Evolutionary conservation across 2,329 filamentous ascomycete species (phyloP), one percentile per base, ranked within the genome.

Genomic region (Huntiella moniliformis): DNA sequence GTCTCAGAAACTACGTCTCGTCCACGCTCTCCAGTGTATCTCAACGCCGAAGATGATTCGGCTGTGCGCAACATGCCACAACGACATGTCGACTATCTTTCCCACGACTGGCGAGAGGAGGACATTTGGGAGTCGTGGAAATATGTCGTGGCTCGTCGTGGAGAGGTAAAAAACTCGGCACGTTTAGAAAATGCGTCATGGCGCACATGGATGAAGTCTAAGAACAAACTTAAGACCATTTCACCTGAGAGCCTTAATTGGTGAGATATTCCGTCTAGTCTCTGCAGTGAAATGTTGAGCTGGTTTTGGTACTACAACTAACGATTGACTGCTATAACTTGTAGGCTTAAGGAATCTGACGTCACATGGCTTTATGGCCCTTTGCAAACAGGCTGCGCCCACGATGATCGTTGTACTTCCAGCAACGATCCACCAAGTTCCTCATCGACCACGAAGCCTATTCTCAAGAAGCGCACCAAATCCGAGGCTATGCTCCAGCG

Each of bases 91-190:
- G 87, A 94, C 62, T 94, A 94, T 58, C 72, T 95, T 40, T 93
- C 87, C 13, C 83, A 96, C 57, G 77, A 88, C 51, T 94, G 88
- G 84, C 77, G 74, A 52, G 86, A 95, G 61, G 87, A 96, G 60
- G 88, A 98, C 61, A 92, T 96, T 18, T 96, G 87, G 87, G 80
- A 83, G 4, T 95, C 88, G 1, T 96, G 91, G 91, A 79, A 86
- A 57, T 91, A 93, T 58, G 84, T 96, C 54, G 77, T 87, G 12
- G 79, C 82, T 22, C 82, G 84, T 55, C 71, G 80, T 54, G 77
- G 76, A 50, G 73, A 83, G 45, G 92, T 92, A 53, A 77, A 75
- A 54, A 88, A 95, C 59, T 74, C 81, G 33, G 79, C 78, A 32
- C 71, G 91, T 42, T 63, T 96, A 28, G 91, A 96, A 61, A 96